Conservation (phyloP, 192 early-diverging fungal genomes). For the Gaertneriomyces semiglobifer region DNA sequence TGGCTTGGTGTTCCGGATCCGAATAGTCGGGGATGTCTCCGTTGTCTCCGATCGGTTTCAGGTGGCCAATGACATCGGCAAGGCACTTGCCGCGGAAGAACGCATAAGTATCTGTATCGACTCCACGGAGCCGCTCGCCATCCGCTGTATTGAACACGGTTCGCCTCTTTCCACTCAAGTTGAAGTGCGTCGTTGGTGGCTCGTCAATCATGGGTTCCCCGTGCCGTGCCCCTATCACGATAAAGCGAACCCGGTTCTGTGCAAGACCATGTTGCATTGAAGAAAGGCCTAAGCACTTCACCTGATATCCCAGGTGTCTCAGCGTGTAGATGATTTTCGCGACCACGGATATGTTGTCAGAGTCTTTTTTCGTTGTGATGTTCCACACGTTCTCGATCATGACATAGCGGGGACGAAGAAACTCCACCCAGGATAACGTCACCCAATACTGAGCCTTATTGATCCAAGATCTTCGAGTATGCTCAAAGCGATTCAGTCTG, state of each 20-base stretch:
- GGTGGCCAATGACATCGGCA: slow-evolving; percentile 7
- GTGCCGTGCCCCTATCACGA: neutral
- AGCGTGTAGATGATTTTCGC: slow-evolving; percentile 1
- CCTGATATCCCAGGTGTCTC: neutral
- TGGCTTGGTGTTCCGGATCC: too few species aligned
- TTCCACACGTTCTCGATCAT: slow-evolving; percentile 9
- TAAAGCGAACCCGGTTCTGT: slow-evolving; percentile 5
- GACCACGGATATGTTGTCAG: neutral
- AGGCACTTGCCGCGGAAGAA: neutral
- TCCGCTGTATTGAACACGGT: neutral
- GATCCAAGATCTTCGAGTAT: neutral
- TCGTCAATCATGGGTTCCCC: neutral
- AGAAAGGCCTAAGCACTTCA: neutral
- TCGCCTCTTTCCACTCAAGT: neutral
- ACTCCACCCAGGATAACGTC: slow-evolving; percentile 4
- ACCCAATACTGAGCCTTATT: slow-evolving; percentile 1
- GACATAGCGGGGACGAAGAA: neutral
- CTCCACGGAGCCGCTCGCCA: neutral
- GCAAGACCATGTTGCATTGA: slow-evolving; percentile 9
- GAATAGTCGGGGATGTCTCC: neutral
- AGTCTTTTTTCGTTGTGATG: slow-evolving; percentile 2
- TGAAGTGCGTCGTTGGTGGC: neutral
- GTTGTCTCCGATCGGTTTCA: slow-evolving; percentile 3
- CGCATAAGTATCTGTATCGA: neutral
- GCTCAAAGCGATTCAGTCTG: neutral